phyloP scores from a whole-genome alignment of 139 green algal genomes.

The Chlorella sp. region DNA sequence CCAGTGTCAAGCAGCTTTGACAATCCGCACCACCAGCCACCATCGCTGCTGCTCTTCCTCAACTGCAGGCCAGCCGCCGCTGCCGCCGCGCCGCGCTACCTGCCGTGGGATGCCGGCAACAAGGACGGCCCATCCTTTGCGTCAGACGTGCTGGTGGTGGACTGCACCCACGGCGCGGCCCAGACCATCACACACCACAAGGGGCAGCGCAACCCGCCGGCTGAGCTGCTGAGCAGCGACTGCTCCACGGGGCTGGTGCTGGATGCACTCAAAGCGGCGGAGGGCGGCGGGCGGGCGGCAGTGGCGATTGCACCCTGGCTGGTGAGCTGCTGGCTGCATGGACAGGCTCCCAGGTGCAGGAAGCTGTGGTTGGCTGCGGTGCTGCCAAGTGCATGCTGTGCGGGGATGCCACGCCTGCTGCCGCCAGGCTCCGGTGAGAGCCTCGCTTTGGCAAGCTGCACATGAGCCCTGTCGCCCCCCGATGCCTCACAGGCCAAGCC shows the following conservation, averaged over 20 bases:
- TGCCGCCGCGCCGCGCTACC: neutral
- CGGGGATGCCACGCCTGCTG: no score
- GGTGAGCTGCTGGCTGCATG: no score
- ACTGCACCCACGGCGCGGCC: conserved; percentile 62
- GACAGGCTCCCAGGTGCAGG: no score
- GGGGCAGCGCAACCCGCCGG: conserved; percentile 55
- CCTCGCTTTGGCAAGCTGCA: no score
- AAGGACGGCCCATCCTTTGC: neutral
- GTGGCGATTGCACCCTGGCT: conserved; percentile 6
- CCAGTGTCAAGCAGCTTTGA: no score
- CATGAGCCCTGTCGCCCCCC: no score
- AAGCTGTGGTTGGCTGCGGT: no score
- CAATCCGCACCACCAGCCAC: no score
- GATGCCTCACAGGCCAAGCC: neutral
- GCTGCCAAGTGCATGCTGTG: no score
- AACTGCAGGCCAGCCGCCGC: no score
- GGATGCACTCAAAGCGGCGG: conserved; percentile 36
- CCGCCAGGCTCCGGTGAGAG: no score
- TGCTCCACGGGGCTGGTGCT: conserved; percentile 65
- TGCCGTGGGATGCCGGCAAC: conserved; percentile 4
- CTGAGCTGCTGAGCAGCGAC: conserved; percentile 35
- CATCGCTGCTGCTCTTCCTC: no score
- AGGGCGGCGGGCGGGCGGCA: neutral
- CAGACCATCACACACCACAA: conserved; percentile 73
- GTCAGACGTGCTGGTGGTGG: conserved; percentile 36